These are phyloP conservation scores for Aureobasidium pullulans DNA, from an alignment of 2,329 filamentous ascomycete species.

Conservation along the genomic window DNA sequence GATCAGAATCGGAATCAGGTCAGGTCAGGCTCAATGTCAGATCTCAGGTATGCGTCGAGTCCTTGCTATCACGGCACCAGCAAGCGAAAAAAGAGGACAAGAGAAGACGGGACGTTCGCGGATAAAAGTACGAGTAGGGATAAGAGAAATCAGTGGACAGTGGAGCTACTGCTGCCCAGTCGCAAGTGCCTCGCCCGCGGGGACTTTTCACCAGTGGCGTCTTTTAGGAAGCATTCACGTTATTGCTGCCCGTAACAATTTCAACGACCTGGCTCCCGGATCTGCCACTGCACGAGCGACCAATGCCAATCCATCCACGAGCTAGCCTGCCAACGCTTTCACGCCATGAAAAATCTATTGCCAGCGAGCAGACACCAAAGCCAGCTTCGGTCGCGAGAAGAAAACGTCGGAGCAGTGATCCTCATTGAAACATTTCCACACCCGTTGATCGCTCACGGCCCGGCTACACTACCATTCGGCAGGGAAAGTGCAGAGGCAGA, in stretches of 20 bases:
- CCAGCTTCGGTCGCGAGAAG: not conserved
- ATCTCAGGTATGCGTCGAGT: not conserved
- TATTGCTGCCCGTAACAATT: conserved; percentile 11
- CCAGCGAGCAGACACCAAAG: not conserved
- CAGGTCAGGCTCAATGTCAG: not conserved
- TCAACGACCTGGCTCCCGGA: conserved; percentile 11
- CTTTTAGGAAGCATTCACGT: conserved; percentile 3
- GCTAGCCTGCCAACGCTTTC: not conserved
- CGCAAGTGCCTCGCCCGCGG: conserved; percentile 10
- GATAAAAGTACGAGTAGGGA: conserved; percentile 10
- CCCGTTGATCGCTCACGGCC: conserved; percentile 11
- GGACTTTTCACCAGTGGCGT: conserved; percentile 5
- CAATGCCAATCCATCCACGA: not conserved
- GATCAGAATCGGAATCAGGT: not conserved
- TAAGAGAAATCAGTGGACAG: conserved; percentile 9
- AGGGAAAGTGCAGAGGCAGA: not conserved
- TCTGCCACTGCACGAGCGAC: conserved; percentile 9
- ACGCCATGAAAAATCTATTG: not conserved
- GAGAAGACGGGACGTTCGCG: conserved; percentile 5
- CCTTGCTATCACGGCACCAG: not conserved
- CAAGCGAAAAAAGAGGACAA: conserved; percentile 7
- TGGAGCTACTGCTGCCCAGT: conserved; percentile 8
- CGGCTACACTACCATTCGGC: conserved; percentile 7
- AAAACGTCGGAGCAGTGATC: not conserved
- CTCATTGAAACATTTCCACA: conserved; percentile 7